Evolutionary conservation across 257 asterid species (phyloP).

Genomic region (Solanum chilense): DNA sequence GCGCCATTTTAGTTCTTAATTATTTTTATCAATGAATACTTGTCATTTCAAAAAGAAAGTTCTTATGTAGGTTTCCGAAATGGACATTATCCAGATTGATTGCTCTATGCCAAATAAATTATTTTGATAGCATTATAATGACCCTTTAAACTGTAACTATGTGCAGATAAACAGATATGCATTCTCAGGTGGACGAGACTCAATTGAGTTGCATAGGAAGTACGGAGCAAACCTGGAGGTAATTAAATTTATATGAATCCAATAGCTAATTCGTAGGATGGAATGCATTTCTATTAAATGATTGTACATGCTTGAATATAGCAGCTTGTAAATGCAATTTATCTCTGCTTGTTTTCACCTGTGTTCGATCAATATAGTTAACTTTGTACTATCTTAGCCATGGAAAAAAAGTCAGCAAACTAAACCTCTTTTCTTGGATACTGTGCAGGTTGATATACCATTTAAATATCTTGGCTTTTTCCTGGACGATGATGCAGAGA

Average conservation of each 20-base stretch:
- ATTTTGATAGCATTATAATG: background rate
- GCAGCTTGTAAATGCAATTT: background rate
- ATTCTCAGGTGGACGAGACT: conserved; percentile 95
- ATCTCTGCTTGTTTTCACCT: background rate
- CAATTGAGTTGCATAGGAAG: conserved; percentile 73
- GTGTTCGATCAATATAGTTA: background rate
- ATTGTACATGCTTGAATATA: background rate
- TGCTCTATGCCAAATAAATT: background rate
- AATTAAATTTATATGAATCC: background rate
- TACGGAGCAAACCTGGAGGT: conserved; percentile 97
- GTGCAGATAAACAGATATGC: conserved; percentile 74
- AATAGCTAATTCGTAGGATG: background rate
- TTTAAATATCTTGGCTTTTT: conserved; percentile 85
- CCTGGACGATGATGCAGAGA: conserved; percentile 84
- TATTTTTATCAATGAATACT: background rate
- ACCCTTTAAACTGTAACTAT: background rate
- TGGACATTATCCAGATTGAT: background rate
- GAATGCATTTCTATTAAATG: background rate
- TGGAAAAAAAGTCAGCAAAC: background rate
- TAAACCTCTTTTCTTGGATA: background rate
- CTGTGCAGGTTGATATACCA: conserved; percentile 74
- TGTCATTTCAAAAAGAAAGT: background rate
- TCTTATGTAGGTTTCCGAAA: background rate
- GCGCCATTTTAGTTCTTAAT: background rate
- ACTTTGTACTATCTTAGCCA: background rate